Percentiles rank a stretch among this genome's conserved stretches.
phyloP scores from a whole-genome alignment of 176 grass and related monocot genomes.

The Aechmea fasciata region DNA sequence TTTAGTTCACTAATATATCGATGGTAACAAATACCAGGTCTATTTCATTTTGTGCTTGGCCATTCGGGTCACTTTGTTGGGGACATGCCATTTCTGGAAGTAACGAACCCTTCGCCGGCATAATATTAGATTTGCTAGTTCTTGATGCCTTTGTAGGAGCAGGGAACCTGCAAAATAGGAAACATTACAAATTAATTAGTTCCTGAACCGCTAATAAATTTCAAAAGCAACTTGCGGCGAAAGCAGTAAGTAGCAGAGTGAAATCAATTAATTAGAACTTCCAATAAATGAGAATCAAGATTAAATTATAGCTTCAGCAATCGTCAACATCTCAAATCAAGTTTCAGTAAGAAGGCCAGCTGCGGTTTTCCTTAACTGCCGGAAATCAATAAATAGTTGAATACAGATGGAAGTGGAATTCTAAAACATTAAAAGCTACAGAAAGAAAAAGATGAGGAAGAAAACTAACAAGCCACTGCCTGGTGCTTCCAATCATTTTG shows the following conservation, averaged over 20 bases:
- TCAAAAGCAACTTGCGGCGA: too few species aligned
- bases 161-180: constrained; percentile 46
- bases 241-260: neutral
- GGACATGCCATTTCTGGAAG: constrained; percentile 21
- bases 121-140: constrained; percentile 40
- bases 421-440: too few species aligned
- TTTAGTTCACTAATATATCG: neutral
- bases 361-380: neutral
- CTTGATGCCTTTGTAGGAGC: constrained; percentile 40
- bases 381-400: too few species aligned
- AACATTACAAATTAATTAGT: neutral
- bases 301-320: neutral
- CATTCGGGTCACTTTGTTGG: constrained; percentile 22
- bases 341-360: neutral
- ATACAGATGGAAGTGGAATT: too few species aligned
- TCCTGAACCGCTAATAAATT: too few species aligned
- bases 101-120: constrained; percentile 21
- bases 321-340: neutral
- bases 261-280: neutral
- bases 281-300: neutral
- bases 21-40: constrained; percentile 26
- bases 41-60: constrained; percentile 32
- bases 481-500: too few species aligned
- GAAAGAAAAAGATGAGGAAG: too few species aligned
- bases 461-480: too few species aligned